Evolutionary conservation across 192 early-diverging fungal genomes (phyloP).

Genomic region (Mortierella claussenii): DNA sequence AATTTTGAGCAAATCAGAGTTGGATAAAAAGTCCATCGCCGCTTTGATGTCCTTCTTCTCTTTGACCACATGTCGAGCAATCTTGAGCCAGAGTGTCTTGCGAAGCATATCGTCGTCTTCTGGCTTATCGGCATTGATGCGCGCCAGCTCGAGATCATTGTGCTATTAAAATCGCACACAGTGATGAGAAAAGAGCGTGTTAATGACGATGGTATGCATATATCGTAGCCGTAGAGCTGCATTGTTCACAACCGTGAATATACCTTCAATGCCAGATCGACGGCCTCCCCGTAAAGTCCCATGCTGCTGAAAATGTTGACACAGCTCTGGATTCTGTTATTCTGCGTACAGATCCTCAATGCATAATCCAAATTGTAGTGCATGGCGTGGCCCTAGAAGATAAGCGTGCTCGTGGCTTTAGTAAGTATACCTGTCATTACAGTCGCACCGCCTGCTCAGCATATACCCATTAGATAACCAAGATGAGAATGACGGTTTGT

Average conservation of each 20-base stretch:
- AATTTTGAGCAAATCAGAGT: conserved; percentile 87
- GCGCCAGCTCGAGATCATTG: conserved; percentile 88
- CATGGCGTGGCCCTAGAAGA: conserved; percentile 76
- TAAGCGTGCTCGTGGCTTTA: too few species aligned
- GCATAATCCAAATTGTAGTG: conserved; percentile 94
- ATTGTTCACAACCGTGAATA: too few species aligned
- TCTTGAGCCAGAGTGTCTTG: conserved; percentile 93
- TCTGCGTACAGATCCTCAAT: conserved; percentile 87
- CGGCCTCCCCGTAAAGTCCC: conserved; percentile 92
- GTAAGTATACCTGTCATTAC: too few species aligned
- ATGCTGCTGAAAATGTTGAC: conserved; percentile 91
- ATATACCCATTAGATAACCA: not conserved
- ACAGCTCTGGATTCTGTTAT: conserved; percentile 84
- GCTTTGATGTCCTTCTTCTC: conserved; percentile 86
- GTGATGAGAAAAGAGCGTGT: not conserved
- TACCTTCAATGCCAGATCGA: conserved; percentile 88
- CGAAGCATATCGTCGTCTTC: conserved; percentile 84
- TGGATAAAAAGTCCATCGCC: conserved; percentile 85
- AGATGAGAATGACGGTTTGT: not conserved
- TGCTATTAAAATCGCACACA: conserved; percentile 54
- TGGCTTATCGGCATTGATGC: conserved; percentile 93
- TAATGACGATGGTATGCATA: too few species aligned
- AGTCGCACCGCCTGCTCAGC: too few species aligned
- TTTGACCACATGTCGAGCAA: conserved; percentile 91
- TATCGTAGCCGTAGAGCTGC: too few species aligned